Evolutionary conservation across 2,329 filamentous ascomycete genomes (phyloP).

Genomic region (Daldinia sp.): DNA sequence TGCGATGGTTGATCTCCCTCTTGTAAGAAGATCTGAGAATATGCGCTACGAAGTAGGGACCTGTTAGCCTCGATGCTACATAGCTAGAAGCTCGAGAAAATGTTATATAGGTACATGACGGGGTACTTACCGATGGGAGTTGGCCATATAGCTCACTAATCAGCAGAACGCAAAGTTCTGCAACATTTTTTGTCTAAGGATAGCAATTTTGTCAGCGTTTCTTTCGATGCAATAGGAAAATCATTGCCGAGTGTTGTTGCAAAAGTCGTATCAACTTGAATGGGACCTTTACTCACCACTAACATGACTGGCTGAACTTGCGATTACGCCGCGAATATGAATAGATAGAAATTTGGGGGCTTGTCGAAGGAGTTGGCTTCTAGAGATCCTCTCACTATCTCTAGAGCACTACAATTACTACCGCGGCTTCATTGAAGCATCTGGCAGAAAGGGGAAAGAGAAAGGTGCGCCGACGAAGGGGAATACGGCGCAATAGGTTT

Average conservation of each 20-base stretch:
- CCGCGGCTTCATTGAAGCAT: slow-evolving; percentile 65
- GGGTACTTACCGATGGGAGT: slow-evolving; percentile 79
- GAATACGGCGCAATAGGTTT: slow-evolving; percentile 2
- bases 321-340: slow-evolving; percentile 24
- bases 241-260: not conserved
- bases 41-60: slow-evolving; percentile 71
- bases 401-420: slow-evolving; percentile 80
- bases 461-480: slow-evolving; percentile 7
- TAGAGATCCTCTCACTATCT: slow-evolving; percentile 81
- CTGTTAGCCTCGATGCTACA: slow-evolving; percentile 27
- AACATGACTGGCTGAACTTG: slow-evolving; percentile 42
- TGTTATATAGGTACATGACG: not conserved
- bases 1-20: slow-evolving; percentile 77
- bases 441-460: slow-evolving; percentile 15
- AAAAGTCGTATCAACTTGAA: not conserved
- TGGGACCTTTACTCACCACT: slow-evolving; percentile 44
- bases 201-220: slow-evolving; percentile 39
- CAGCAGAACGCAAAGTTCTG: slow-evolving; percentile 89
- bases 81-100: not conserved
- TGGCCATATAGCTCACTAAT: slow-evolving; percentile 91
- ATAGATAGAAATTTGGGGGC: slow-evolving; percentile 34
- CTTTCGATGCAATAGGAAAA: not conserved
- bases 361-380: slow-evolving; percentile 59
- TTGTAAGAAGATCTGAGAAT: slow-evolving; percentile 77
- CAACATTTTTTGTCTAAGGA: slow-evolving; percentile 73